Evolutionary conservation across 129 eudicot species (phyloP).

Genomic region (Chrysanthemum makinoi): DNA sequence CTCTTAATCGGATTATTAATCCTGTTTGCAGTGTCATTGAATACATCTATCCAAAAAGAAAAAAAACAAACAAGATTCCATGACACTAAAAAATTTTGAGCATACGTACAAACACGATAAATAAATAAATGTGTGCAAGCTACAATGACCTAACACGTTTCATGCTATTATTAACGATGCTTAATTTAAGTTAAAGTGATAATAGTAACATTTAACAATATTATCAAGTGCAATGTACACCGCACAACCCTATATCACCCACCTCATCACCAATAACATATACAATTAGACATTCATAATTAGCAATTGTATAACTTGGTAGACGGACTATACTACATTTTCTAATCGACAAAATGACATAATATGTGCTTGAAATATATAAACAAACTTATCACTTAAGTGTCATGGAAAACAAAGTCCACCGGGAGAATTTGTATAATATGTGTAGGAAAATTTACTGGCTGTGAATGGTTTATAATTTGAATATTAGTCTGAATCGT

Average conservation of each 20-base stretch:
- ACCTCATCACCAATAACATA: conserved; percentile 25
- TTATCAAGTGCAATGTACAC: conserved; percentile 24
- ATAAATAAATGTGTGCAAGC: conserved; percentile 9
- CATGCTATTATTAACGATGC: neutral
- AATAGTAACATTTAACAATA: conserved; percentile 3
- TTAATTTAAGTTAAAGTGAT: conserved; percentile 2
- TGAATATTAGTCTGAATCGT: no score
- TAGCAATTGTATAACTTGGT: neutral
- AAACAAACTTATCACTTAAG: neutral
- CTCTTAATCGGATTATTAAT: no score
- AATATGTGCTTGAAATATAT: neutral
- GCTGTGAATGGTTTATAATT: no score
- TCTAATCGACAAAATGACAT: neutral
- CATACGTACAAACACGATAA: neutral
- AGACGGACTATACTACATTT: neutral
- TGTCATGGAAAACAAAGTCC: neutral
- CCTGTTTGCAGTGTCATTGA: no score
- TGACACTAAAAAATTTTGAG: no score
- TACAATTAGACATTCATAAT: conserved; percentile 1
- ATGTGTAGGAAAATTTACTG: no score
- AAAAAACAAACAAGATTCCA: no score
- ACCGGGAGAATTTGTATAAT: no score
- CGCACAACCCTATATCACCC: conserved; percentile 16
- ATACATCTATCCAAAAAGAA: no score
- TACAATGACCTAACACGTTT: conserved; percentile 26